phyloP scores from a whole-genome alignment of 1,284 basidiomycete species.

The Moniliella sp. region DNA sequence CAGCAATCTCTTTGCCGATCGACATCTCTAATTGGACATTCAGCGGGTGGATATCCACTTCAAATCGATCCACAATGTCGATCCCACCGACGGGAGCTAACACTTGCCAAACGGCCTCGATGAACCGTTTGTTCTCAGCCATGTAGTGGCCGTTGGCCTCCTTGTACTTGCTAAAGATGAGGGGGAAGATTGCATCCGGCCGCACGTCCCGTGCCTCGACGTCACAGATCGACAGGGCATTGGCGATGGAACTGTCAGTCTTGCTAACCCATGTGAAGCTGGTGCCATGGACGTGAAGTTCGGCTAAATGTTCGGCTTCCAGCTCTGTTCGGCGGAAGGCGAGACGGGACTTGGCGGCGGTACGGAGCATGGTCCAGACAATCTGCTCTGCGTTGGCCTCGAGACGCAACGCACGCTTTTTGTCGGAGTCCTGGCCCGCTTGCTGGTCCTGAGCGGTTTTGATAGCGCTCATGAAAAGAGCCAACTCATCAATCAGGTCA shows the following conservation, averaged over 20 bases:
- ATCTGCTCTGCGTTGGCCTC: slow-evolving; percentile 66
- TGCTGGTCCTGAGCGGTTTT: slow-evolving; percentile 49
- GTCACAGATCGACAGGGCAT: slow-evolving; percentile 54
- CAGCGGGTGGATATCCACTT: slow-evolving; percentile 56
- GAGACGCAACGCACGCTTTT: slow-evolving; percentile 55
- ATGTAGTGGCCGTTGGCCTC: slow-evolving; percentile 12
- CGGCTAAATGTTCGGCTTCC: too few relatives aligned
- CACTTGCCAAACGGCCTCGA: slow-evolving; percentile 22
- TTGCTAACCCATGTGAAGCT: slow-evolving; percentile 66
- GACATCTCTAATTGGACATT: slow-evolving; percentile 55
- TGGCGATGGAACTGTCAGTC: slow-evolving; percentile 68
- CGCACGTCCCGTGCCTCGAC: slow-evolving; percentile 66
- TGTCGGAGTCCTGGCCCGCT: slow-evolving; percentile 42
- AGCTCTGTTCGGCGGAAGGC: too few relatives aligned
- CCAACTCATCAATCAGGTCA: slow-evolving; percentile 56
- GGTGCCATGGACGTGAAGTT: slow-evolving; percentile 59
- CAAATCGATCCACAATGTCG: slow-evolving; percentile 63
- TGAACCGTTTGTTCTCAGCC: slow-evolving; percentile 16
- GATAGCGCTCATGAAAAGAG: slow-evolving; percentile 71
- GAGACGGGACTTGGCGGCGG: slow-evolving; percentile 42
- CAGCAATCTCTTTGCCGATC: slow-evolving; percentile 61
- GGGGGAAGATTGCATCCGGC: slow-evolving; percentile 60
- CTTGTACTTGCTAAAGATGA: slow-evolving; percentile 54
- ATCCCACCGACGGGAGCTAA: slow-evolving; percentile 65
- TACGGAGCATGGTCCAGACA: slow-evolving; percentile 71